Conservation (phyloP, 2,329 filamentous ascomycete species). For the Pestalotiopsis sp. region DNA sequence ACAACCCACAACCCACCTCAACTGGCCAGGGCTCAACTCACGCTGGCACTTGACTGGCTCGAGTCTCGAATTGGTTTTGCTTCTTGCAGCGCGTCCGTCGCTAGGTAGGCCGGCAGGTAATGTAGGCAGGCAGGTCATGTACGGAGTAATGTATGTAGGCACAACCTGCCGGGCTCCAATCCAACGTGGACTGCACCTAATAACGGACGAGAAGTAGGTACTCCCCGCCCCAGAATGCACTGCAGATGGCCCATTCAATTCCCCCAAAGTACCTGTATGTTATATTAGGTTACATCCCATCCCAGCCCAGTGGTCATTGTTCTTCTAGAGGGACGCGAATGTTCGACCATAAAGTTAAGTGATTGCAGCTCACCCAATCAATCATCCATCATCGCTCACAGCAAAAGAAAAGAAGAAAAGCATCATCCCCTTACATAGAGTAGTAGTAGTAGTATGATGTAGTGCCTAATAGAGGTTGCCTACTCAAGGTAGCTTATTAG, state of each 20-base stretch:
- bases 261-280: not conserved
- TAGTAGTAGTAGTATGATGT: not conserved
- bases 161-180: not conserved
- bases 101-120: not conserved
- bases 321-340: not conserved
- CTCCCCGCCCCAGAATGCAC: not conserved
- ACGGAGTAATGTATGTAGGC: not conserved
- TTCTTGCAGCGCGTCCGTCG: not conserved
- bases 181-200: not conserved
- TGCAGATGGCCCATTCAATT: not conserved
- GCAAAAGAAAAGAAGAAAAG: not conserved
- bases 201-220: not conserved
- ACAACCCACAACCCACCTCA: not conserved
- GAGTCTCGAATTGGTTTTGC: not conserved
- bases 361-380: not conserved
- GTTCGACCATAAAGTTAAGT: not conserved
- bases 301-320: not conserved
- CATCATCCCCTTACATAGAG: not conserved
- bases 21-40: conserved; percentile 2
- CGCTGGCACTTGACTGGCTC: conserved; percentile 4
- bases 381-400: not conserved
- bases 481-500: no score
- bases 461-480: no score
- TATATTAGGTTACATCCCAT: not conserved
- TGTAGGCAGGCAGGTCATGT: not conserved